phyloP scores from a whole-genome alignment of 2,329 filamentous ascomycete species.

The Fusarium anthophilum region DNA sequence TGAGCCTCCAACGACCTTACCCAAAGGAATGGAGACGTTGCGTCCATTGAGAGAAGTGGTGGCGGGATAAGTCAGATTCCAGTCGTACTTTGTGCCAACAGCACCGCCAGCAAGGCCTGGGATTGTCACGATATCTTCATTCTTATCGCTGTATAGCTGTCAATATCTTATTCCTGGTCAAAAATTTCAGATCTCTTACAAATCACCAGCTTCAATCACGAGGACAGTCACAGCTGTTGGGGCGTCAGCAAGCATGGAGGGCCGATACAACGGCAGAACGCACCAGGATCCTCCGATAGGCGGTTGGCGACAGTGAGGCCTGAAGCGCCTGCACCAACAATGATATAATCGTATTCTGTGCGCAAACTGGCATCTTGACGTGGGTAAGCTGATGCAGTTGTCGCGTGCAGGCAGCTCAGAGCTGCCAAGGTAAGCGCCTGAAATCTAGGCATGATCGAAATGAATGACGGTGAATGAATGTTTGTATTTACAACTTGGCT shows the following conservation, averaged over 20 bases:
- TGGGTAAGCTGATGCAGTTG: not conserved
- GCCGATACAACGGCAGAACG: not conserved
- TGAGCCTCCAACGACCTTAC: conserved; percentile 53
- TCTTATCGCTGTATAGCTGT: not conserved
- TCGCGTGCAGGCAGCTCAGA: not conserved
- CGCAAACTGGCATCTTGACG: not conserved
- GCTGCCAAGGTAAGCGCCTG: not conserved
- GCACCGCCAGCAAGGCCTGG: conserved; percentile 36
- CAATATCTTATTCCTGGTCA: not conserved
- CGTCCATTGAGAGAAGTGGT: conserved; percentile 23
- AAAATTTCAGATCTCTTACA: conserved; percentile 3
- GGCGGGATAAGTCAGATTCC: conserved; percentile 28
- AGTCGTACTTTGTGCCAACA: conserved; percentile 38
- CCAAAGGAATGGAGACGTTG: conserved; percentile 31
- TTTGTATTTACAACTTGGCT: not conserved
- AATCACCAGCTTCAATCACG: conserved; percentile 35
- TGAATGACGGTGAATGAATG: not conserved
- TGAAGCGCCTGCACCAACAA: conserved; percentile 33
- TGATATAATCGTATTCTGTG: conserved; percentile 33
- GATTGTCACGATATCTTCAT: conserved; percentile 34
- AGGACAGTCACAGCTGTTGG: conserved; percentile 29
- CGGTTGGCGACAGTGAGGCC: conserved; percentile 38
- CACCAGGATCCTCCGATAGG: conserved; percentile 30
- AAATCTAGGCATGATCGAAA: not conserved
- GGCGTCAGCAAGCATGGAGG: not conserved